Percentiles rank a stretch among this genome's conserved stretches.
Evolutionary conservation across 345 rosid species (phyloP).

Genomic region (Eucalyptus regnans): DNA sequence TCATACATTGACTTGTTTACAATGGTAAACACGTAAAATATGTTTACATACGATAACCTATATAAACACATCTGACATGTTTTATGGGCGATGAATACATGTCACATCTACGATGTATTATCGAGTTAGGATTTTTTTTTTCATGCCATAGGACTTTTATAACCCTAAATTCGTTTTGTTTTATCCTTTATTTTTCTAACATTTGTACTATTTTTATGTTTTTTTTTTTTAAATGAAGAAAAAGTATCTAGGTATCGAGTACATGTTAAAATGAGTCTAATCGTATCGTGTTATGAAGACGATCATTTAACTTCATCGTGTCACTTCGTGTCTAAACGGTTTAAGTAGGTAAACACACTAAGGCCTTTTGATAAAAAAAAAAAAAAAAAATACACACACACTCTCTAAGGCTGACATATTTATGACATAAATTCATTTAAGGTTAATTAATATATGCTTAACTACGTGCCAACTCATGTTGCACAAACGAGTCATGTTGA

Average conservation of each 20-base stretch:
- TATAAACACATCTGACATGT: background rate
- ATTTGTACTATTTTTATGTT: background rate
- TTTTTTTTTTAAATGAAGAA: background rate
- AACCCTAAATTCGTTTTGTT: background rate
- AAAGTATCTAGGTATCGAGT: background rate
- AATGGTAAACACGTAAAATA: background rate
- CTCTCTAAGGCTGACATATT: background rate
- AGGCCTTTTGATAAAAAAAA: background rate
- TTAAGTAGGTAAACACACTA: background rate
- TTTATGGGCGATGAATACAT: background rate
- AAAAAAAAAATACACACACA: no score
- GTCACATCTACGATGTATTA: background rate
- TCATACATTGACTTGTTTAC: background rate
- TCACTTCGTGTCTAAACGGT: background rate
- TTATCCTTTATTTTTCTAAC: background rate
- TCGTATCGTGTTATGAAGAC: background rate
- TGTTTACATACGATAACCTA: fast-evolving
- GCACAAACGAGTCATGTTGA: no score
- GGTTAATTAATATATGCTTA: background rate
- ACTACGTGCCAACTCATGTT: background rate
- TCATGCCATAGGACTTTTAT: background rate
- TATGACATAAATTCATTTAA: background rate
- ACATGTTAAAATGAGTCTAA: background rate
- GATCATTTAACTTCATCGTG: background rate
- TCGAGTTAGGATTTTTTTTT: background rate